Conservation (phyloP, 139 green algal species). For the Tetradesmus obliquus region DNA sequence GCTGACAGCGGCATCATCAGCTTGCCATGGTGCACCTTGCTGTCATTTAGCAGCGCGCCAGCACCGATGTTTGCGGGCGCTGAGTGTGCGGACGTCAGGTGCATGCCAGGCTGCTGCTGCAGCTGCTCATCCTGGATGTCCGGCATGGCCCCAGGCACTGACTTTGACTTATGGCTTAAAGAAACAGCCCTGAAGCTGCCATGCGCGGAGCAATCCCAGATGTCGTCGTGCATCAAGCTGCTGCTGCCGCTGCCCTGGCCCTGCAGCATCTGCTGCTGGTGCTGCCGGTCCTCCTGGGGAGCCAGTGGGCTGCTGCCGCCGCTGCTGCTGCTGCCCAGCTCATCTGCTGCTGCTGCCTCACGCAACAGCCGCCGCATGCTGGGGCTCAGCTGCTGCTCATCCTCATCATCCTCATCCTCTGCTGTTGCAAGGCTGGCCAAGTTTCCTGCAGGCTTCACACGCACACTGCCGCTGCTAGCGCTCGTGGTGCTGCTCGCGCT, state of each 20-base stretch:
- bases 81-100: neutral
- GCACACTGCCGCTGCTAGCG: neutral
- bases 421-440: conserved; percentile 27
- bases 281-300: neutral
- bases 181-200: neutral
- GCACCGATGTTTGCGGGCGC: neutral
- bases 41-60: neutral
- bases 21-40: neutral
- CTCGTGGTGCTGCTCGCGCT: conserved; percentile 27
- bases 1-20: conserved; percentile 17
- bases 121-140: neutral
- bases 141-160: neutral
- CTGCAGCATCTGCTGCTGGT: neutral
- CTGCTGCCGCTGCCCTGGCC: conserved; percentile 7
- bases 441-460: neutral
- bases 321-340: neutral
- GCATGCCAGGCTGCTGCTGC: neutral
- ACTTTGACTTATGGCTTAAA: neutral
- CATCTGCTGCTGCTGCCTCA: neutral
- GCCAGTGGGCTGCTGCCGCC: neutral
- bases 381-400: neutral
- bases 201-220: neutral
- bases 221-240: conserved; percentile 14
- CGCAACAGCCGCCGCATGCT: neutral
- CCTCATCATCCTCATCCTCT: conserved; percentile 9